Evolutionary conservation across 108 stramenopile species (phyloP).

Genomic region (Cyclotella sp.): DNA sequence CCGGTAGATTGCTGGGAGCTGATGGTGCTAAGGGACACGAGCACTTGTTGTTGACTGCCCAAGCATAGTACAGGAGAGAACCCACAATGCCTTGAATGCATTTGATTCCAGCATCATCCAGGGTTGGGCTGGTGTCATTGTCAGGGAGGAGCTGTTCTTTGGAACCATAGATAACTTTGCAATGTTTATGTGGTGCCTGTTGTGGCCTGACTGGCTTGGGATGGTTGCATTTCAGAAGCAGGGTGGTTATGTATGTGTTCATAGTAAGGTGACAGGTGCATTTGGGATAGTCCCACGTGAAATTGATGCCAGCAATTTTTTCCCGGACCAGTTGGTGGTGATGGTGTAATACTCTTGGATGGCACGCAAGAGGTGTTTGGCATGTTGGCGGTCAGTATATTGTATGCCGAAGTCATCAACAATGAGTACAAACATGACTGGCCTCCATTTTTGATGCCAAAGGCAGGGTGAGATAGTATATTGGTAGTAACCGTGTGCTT

Average conservation of each 20-base stretch:
- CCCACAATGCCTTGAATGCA: constrained; percentile 1
- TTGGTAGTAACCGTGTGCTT: constrained; percentile 26
- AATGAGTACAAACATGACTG: constrained; percentile 19
- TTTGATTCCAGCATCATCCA: background rate
- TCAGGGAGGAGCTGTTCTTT: background rate
- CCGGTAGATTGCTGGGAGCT: background rate
- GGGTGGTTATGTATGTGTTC: background rate
- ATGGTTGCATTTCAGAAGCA: constrained; percentile 1
- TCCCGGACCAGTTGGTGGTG: constrained; percentile 17
- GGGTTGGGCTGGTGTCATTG: background rate
- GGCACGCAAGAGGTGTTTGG: constrained; percentile 1
- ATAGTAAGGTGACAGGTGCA: background rate
- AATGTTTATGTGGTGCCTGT: background rate
- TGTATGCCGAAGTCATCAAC: constrained; percentile 27
- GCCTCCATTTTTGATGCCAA: constrained; percentile 11
- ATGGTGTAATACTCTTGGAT: constrained; percentile 2
- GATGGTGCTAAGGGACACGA: background rate
- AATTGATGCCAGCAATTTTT: constrained; percentile 1
- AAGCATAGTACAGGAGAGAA: background rate
- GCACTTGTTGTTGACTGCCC: constrained; percentile 12
- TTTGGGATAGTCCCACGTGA: constrained; percentile 14
- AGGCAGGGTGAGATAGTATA: background rate
- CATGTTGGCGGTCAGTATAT: background rate
- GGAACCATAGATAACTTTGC: background rate
- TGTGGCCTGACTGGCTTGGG: background rate